These are phyloP conservation scores for Lanzia echinophila DNA, from an alignment of 2,329 filamentous ascomycete genomes.

Conservation along the genomic window DNA sequence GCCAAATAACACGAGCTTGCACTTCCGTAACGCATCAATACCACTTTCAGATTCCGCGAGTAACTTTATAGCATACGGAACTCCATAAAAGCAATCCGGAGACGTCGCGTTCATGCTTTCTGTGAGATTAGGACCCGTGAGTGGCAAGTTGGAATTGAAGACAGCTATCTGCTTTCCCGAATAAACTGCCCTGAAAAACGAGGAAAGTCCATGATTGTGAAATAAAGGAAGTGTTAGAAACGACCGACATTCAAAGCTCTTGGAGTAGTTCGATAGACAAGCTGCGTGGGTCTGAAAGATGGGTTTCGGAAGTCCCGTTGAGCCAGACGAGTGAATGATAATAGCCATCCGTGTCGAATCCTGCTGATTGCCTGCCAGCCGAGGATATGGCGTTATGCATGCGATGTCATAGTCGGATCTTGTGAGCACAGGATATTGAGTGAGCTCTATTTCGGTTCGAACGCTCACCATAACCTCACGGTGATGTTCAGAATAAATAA, in stretches of 20 bases:
- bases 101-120: slow-evolving; percentile 36
- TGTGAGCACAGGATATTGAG: slow-evolving; percentile 19
- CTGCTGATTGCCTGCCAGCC: slow-evolving; percentile 3
- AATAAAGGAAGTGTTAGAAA: slow-evolving; percentile 53
- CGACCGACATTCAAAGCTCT: slow-evolving; percentile 19
- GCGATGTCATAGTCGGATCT: slow-evolving; percentile 15
- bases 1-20: slow-evolving; percentile 50
- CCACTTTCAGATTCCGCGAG: slow-evolving; percentile 52
- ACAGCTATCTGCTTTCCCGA: slow-evolving; percentile 44
- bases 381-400: slow-evolving; percentile 10
- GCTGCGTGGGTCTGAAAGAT: slow-evolving; percentile 43
- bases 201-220: slow-evolving; percentile 52
- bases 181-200: slow-evolving; percentile 46
- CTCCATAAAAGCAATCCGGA: slow-evolving; percentile 51
- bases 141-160: slow-evolving; percentile 48
- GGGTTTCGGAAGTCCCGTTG: slow-evolving; percentile 54
- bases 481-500: slow-evolving; percentile 9
- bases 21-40: slow-evolving; percentile 37
- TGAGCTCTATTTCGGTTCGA: slow-evolving; percentile 13
- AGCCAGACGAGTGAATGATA: slow-evolving; percentile 38
- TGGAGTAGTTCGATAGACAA: slow-evolving; percentile 30
- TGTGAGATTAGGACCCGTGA: slow-evolving; percentile 45
- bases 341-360: slow-evolving; percentile 13
- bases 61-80: slow-evolving; percentile 59
- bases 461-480: slow-evolving; percentile 10